These are phyloP conservation scores for Pittosporum tobira DNA, from an alignment of 129 eudicot species.

Conservation along the genomic window DNA sequence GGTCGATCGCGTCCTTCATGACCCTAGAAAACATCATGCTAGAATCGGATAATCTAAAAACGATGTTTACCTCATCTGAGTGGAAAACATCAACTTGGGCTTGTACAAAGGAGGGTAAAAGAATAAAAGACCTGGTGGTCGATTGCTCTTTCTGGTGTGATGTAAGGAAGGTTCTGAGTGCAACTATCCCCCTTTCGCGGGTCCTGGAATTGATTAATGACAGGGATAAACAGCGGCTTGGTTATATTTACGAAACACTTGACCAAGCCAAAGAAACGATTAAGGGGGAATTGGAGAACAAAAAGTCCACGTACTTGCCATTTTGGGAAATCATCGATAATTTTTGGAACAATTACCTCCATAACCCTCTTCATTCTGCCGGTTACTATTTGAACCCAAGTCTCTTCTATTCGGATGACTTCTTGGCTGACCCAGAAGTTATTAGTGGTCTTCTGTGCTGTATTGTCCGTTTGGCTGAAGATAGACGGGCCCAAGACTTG, in stretches of 20 bases:
- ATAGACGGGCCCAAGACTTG: not conserved
- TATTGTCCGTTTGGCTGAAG: conserved; percentile 16
- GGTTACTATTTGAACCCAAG: conserved; percentile 36
- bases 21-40: conserved; percentile 30
- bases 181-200: conserved; percentile 30
- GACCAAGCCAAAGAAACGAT: conserved; percentile 39
- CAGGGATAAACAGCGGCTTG: conserved; percentile 11
- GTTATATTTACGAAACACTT: conserved; percentile 33
- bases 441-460: conserved; percentile 20
- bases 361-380: conserved; percentile 36
- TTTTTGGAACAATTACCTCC: conserved; percentile 29
- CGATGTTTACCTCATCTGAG: conserved; percentile 15
- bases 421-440: conserved; percentile 26
- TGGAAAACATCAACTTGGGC: conserved; percentile 16
- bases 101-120: conserved; percentile 22
- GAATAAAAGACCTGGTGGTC: conserved; percentile 11
- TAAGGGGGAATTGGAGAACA: conserved; percentile 16
- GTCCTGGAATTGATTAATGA: conserved; percentile 20
- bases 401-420: conserved; percentile 19
- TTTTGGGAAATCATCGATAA: conserved; percentile 33
- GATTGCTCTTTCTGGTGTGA: conserved; percentile 28
- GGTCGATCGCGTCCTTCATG: conserved; percentile 16
- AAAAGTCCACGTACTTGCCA: too few species aligned
- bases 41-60: conserved; percentile 12
- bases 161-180: conserved; percentile 14